Base-by-base conservation (phyloP, 1,284 basidiomycete species). In the Apiotrichum domesticum region DNA sequence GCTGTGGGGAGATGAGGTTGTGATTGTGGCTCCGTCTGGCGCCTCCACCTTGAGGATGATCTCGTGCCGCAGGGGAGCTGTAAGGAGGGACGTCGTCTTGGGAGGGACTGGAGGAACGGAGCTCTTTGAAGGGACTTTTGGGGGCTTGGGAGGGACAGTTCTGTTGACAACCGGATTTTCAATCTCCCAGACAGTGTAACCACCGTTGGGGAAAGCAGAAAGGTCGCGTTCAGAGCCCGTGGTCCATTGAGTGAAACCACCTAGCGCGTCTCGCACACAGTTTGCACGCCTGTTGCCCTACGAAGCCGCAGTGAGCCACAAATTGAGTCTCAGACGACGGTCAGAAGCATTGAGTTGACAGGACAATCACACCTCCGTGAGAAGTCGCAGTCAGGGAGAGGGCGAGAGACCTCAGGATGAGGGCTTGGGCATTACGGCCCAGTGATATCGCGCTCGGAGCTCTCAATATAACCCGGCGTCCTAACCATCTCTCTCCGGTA, bases 191-290 rank as follows among this genome's bases (percentile, higher is more conserved):
- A 68, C 66, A 4, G 68, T 64, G 45, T 55, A 60, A 1, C 73
- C 73, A 7, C 63, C 65, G 54, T 73, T 73, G 14, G 65, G 66
- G 62, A 70, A 73, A 13, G 69, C 46, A 1, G 54, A 47, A 1
- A 65, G 62, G 55, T 73, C 65, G 51, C 67, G 69, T 34, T 72
- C 71, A 13, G 65, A 60, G 15, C 45, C 50, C 1, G 63, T 63
- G 3, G 66, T 69, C 66, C 68, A 70, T 21, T 59, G 59, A 33
- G 64, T 63, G 46, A 65, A 56, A 32, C 71, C 71, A 43, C 64
- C 33, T 10, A 42, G 21, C 6, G 46, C 35, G 34, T 14, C 9
- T 9, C 45, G 45, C 6, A 35, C 4, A 5, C 33, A 46, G 3
- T 11, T 33, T 8, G 45, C 33, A n/a, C 47, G 47, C 21, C 47